These are phyloP conservation scores for Globisporangium mamillatum DNA, from an alignment of 352 stramenopile genomes.

Conservation along the genomic window DNA sequence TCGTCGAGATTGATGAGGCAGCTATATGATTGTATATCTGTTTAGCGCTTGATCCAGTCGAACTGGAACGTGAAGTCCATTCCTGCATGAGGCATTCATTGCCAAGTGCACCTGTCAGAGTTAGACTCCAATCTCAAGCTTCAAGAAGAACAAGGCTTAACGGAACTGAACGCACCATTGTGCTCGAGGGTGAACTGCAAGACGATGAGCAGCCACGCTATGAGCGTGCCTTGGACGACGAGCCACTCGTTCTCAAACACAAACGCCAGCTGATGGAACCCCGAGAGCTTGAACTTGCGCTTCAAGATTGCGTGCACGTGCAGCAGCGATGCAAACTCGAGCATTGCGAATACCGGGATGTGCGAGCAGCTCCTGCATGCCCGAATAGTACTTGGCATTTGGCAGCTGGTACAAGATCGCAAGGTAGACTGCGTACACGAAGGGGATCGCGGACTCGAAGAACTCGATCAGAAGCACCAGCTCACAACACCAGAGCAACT, in stretches of 20 bases:
- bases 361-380: background rate
- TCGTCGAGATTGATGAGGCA: background rate
- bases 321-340: conserved; percentile 1
- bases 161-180: background rate
- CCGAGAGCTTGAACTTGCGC: conserved; percentile 5
- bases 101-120: background rate
- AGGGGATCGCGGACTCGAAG: background rate
- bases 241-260: conserved; percentile 9
- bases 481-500: conserved; percentile 2
- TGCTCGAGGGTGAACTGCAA: conserved; percentile 10
- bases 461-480: background rate
- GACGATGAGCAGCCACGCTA: conserved; percentile 1
- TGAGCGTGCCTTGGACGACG: conserved; percentile 1
- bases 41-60: background rate
- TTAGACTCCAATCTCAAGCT: background rate
- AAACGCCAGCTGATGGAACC: conserved; percentile 3
- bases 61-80: conserved; percentile 8
- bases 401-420: background rate
- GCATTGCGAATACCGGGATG: background rate
- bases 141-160: background rate
- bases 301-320: conserved; percentile 1
- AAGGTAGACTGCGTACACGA: background rate
- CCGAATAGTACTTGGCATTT: background rate
- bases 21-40: background rate
- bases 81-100: background rate